Evolutionary conservation across 352 stramenopile species (phyloP).

Genomic region (Pythium brachiatum): DNA sequence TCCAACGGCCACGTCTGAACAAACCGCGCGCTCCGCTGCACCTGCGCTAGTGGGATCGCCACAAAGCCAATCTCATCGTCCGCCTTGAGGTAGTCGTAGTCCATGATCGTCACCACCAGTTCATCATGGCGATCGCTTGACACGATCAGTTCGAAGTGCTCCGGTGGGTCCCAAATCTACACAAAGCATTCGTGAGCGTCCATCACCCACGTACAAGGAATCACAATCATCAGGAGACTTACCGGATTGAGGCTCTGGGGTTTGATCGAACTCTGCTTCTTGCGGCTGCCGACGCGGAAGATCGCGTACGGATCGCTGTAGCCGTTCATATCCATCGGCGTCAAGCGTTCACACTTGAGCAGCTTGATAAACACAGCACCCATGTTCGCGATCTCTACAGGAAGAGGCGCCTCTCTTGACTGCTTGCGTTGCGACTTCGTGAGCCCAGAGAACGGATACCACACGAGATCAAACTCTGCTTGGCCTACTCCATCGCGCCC

Average conservation of each 20-base stretch:
- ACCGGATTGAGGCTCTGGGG: constrained; percentile 38
- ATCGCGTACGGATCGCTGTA: constrained; percentile 47
- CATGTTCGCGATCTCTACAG: constrained; percentile 39
- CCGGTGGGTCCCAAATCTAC: constrained; percentile 49
- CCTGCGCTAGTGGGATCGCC: constrained; percentile 37
- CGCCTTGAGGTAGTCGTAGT: constrained; percentile 43
- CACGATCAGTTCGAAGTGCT: constrained; percentile 43
- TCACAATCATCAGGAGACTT: not conserved
- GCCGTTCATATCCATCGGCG: constrained; percentile 41
- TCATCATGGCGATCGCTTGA: constrained; percentile 37
- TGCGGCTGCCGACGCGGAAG: constrained; percentile 34
- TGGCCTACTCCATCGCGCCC: constrained; percentile 32
- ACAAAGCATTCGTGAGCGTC: not conserved
- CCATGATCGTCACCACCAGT: constrained; percentile 42
- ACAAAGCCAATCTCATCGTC: constrained; percentile 44
- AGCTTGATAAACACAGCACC: constrained; percentile 43
- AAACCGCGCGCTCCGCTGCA: constrained; percentile 31
- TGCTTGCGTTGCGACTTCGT: constrained; percentile 24
- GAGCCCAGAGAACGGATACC: constrained; percentile 38
- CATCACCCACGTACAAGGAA: not conserved
- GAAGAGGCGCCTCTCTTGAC: constrained; percentile 29
- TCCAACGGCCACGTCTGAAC: constrained; percentile 37
- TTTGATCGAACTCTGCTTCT: constrained; percentile 45
- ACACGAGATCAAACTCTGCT: constrained; percentile 41
- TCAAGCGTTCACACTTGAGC: constrained; percentile 36